These are phyloP conservation scores for Bidens hawaiensis DNA, from an alignment of 140 eudicot genomes.

Conservation along the genomic window DNA sequence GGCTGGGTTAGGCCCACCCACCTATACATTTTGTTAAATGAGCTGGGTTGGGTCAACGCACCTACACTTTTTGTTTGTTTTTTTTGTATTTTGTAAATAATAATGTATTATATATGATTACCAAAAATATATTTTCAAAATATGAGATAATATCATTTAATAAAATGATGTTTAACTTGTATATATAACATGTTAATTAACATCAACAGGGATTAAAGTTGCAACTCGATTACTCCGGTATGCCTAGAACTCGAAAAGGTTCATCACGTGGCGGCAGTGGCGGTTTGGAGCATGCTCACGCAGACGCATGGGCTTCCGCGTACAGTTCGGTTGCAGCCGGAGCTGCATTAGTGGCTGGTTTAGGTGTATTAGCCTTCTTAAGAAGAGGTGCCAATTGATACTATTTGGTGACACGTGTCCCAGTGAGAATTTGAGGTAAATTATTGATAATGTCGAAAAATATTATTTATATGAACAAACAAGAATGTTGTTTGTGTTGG, in stretches of 20 bases:
- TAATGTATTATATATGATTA: too few species aligned
- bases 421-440: slow-evolving; percentile 9
- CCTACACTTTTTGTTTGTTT: too few species aligned
- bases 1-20: too few species aligned
- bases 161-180: too few species aligned
- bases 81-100: too few species aligned
- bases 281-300: slow-evolving; percentile 63
- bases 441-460: slow-evolving; percentile 37
- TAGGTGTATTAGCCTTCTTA: slow-evolving; percentile 77
- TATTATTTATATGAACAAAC: background rate
- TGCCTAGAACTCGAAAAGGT: slow-evolving; percentile 48
- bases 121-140: too few species aligned
- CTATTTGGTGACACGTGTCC: slow-evolving; percentile 20
- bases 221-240: slow-evolving; percentile 69
- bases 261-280: slow-evolving; percentile 23
- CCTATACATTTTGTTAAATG: too few species aligned
- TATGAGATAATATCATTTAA: too few species aligned
- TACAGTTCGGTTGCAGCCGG: slow-evolving; percentile 94
- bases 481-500: slow-evolving; percentile 6
- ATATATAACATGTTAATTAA: background rate
- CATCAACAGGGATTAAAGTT: slow-evolving; percentile 63
- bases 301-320: slow-evolving; percentile 95
- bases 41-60: too few species aligned
- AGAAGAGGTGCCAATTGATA: slow-evolving; percentile 46
- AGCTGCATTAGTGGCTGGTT: slow-evolving; percentile 81